Base-by-base conservation (phyloP, 805 yeast species). In the Wickerhamiella kurtzmanii region DNA sequence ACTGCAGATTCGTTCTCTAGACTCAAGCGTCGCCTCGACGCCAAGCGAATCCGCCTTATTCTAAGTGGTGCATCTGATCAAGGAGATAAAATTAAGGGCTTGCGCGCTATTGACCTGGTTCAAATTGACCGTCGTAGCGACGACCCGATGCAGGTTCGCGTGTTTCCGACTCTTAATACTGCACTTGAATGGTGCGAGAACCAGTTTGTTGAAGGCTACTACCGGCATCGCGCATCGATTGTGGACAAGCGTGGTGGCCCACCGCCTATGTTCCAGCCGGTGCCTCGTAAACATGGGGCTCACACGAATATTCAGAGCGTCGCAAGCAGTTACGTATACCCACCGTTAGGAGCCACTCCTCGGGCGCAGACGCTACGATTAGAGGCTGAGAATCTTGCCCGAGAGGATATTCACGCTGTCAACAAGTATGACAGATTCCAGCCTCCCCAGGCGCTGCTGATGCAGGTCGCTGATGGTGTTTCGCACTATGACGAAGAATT, bases 131-230 rank as follows among this genome's bases (percentile, higher is more conserved):
- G 28, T 41, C 64, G 69, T 16, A 71, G 67, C 22, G 55, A 55
- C 4, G 54, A 51, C 32, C 51, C 58, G 3, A 17, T 40, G 18
- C 49, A 62, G 20, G 75, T 77, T 49, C 79, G 78, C 55, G 70
- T 88, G 40, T 89, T 87, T 60, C 75, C 74, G 46, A 82, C 84
- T 46, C 71, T 92, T 56, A 92, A 92, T 60, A 75, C 82, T 47
- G 95, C 95, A 0, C 71, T 92, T 39, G 97, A 92, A 64, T 89
- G 95, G 95, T 86, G 96, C 68, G 98, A 92, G 62, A 89, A 92
- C 64, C 80, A 81, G 56, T 86, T 88, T 55, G 70, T 92, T 56
- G 69, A 74, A 44, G 75, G 78, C 22, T 80, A 80, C 60, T 77
- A 72, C 54, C 66, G 53, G 22, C 63, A 67, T 47, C 56, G 64